Conservation (phyloP, 495 filamentous ascomycete genomes). For the Penicillium crystallinum region DNA sequence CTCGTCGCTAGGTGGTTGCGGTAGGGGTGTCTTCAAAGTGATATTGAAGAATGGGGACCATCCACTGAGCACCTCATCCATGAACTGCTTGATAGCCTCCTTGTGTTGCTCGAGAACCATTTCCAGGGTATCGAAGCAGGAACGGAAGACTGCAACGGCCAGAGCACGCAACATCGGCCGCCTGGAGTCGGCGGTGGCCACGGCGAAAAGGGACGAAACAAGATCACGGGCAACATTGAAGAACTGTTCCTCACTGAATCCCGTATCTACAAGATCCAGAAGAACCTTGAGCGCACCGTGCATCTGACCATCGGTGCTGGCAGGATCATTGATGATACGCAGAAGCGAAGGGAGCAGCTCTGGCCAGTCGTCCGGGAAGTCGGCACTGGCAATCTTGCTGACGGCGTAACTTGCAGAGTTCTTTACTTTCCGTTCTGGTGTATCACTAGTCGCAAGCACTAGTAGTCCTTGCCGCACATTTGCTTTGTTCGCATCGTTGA, state of each 20-base stretch:
- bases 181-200: slow-evolving; percentile 68
- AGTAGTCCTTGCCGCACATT: slow-evolving; percentile 65
- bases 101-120: slow-evolving; percentile 92
- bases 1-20: slow-evolving; percentile 53
- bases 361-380: slow-evolving; percentile 94
- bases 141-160: slow-evolving; percentile 80
- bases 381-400: slow-evolving; percentile 87
- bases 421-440: slow-evolving; percentile 75
- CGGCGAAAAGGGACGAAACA: slow-evolving; percentile 73
- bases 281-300: slow-evolving; percentile 86
- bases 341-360: slow-evolving; percentile 75
- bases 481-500: slow-evolving; percentile 63
- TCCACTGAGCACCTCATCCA: slow-evolving; percentile 69
- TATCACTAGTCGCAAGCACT: slow-evolving; percentile 69
- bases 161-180: slow-evolving; percentile 72
- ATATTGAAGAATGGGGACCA: slow-evolving; percentile 87
- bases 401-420: slow-evolving; percentile 83
- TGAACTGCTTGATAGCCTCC: slow-evolving; percentile 76
- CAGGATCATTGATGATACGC: slow-evolving; percentile 59
- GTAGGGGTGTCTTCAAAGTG: slow-evolving; percentile 64
- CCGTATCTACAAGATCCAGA: slow-evolving; percentile 86
- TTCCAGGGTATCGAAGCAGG: slow-evolving; percentile 90
- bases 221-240: slow-evolving; percentile 80
- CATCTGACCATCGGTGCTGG: slow-evolving; percentile 66
- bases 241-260: slow-evolving; percentile 90